These are phyloP conservation scores for Capronia coronata DNA, from an alignment of 2,329 filamentous ascomycete species.

Conservation along the genomic window DNA sequence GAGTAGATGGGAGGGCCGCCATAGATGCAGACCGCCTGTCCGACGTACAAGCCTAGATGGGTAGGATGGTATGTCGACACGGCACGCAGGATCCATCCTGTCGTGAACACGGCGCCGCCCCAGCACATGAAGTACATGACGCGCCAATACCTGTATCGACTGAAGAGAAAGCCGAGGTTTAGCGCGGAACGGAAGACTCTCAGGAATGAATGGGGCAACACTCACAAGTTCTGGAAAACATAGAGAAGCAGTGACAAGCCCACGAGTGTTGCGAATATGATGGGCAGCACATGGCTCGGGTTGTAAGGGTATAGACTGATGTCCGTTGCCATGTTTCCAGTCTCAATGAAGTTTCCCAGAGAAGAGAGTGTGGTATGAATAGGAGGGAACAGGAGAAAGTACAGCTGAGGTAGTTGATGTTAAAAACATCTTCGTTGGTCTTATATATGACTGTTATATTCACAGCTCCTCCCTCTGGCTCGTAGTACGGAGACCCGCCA, in stretches of 20 bases:
- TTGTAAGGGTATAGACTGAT: slow-evolving; percentile 29
- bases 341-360: background rate
- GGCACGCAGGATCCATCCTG: slow-evolving; percentile 35
- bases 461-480: too few relatives aligned
- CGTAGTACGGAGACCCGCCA: too few relatives aligned
- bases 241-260: slow-evolving; percentile 32
- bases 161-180: slow-evolving; percentile 3
- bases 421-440: too few relatives aligned
- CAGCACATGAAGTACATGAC: slow-evolving; percentile 36
- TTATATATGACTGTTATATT: too few relatives aligned
- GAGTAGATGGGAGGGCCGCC: slow-evolving; percentile 36
- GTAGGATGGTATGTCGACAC: slow-evolving; percentile 30
- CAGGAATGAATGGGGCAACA: background rate
- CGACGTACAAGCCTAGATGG: slow-evolving; percentile 33
- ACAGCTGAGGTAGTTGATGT: too few relatives aligned
- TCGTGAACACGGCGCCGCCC: slow-evolving; percentile 34
- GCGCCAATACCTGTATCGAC: slow-evolving; percentile 33
- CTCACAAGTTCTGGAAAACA: slow-evolving; percentile 34
- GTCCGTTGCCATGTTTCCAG: background rate
- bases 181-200: background rate
- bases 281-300: slow-evolving; percentile 33
- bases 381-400: background rate
- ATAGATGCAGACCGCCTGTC: slow-evolving; percentile 34
- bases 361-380: background rate
- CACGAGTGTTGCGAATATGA: slow-evolving; percentile 33